Percentiles rank a stretch among this genome's conserved stretches.
Evolutionary conservation across 2,329 filamentous ascomycete genomes (phyloP).

Genomic region (Hypoxylon rubiginosum): DNA sequence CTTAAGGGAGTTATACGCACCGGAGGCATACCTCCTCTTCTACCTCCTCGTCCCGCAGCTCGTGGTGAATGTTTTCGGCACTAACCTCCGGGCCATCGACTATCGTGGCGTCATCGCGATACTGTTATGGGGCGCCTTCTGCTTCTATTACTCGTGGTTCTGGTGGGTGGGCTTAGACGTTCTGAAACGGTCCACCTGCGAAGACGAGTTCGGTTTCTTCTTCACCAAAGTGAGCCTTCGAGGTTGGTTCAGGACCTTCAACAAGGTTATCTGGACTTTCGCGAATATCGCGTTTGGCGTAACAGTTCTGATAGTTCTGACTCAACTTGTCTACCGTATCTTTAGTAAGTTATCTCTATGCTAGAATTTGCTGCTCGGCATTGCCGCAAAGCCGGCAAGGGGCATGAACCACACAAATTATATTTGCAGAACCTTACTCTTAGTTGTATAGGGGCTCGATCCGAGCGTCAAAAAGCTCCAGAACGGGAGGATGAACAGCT

Average conservation of each 20-base stretch:
- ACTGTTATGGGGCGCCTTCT: conserved; percentile 18
- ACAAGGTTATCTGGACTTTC: conserved; percentile 24
- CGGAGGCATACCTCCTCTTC: conserved; percentile 29
- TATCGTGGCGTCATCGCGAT: neutral
- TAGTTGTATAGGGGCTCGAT: neutral
- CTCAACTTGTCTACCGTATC: neutral
- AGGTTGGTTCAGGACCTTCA: conserved; percentile 27
- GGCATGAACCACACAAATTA: neutral
- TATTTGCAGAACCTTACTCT: neutral
- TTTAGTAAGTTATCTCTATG: neutral
- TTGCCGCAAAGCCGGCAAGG: neutral
- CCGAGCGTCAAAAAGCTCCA: neutral
- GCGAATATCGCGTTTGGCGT: conserved; percentile 10
- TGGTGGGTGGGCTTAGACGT: conserved; percentile 28
- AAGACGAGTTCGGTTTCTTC: conserved; percentile 28
- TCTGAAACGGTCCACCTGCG: conserved; percentile 15
- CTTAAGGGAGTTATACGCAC: conserved; percentile 9
- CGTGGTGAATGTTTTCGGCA: conserved; percentile 11
- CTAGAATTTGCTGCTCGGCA: neutral
- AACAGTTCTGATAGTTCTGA: neutral
- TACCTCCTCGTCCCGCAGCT: conserved; percentile 25
- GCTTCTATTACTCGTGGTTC: conserved; percentile 23
- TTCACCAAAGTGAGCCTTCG: conserved; percentile 26
- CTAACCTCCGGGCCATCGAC: neutral
- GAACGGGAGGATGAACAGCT: neutral